A percentile compares a stretch with the other conserved stretches of the same genome.
Evolutionary conservation across 352 stramenopile species (phyloP).

Genomic region (Pythium sukuiense): DNA sequence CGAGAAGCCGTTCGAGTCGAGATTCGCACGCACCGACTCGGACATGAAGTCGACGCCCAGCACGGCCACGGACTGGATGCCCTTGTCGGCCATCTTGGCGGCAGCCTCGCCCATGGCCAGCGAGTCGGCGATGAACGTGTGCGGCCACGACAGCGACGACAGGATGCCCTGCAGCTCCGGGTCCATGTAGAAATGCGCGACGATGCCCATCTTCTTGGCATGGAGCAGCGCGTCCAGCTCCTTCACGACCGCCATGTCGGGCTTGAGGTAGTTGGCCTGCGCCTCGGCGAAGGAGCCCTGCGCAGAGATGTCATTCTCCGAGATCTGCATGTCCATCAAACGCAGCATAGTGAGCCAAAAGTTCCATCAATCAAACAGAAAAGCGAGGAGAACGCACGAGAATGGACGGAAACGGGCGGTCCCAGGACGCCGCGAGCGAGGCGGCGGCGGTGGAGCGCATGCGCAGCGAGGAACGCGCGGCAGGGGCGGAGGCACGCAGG

Average conservation of each 20-base stretch:
- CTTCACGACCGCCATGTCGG: conserved; percentile 84
- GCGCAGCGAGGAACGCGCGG: conserved; percentile 20
- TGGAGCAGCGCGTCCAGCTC: conserved; percentile 86
- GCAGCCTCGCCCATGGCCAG: conserved; percentile 97
- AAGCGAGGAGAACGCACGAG: conserved; percentile 44
- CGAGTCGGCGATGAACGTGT: conserved; percentile 96
- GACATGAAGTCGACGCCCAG: conserved; percentile 98
- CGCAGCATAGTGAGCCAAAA: not conserved
- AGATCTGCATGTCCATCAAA: conserved; percentile 44
- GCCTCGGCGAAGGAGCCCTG: conserved; percentile 89
- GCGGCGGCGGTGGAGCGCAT: conserved; percentile 40
- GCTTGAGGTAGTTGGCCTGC: conserved; percentile 86
- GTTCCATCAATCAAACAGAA: not conserved
- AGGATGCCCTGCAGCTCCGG: conserved; percentile 93
- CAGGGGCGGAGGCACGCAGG: conserved; percentile 13
- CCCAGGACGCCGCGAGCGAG: conserved; percentile 69
- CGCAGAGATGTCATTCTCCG: conserved; percentile 68
- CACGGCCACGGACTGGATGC: conserved; percentile 91
- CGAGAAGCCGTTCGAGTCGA: conserved; percentile 90
- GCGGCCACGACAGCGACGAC: conserved; percentile 79
- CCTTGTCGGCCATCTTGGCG: conserved; percentile 91
- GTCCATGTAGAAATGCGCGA: conserved; percentile 99
- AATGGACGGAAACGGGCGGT: conserved; percentile 77
- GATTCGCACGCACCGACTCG: conserved; percentile 93
- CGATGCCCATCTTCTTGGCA: conserved; percentile 94